Evolutionary conservation across 495 filamentous ascomycete genomes (phyloP), one percentile per base, ranked within the genome.

Genomic region (Hypomontagnella monticulosa): DNA sequence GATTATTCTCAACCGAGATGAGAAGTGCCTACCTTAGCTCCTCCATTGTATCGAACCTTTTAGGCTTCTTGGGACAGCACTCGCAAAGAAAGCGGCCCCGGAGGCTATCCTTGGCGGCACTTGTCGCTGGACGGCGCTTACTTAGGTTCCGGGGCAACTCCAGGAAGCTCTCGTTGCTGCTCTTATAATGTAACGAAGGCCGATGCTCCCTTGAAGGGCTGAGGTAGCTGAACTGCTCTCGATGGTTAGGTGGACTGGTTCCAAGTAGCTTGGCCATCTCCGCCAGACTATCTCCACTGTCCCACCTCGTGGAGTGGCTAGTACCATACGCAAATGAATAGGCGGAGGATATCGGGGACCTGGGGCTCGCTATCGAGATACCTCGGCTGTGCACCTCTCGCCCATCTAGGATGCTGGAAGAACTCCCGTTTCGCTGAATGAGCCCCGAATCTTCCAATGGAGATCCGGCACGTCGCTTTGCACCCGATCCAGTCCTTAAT

Each of bases 51-150:
- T 91, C 85, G 63, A 95, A 96, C 53, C 89, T 91, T 68, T 91
- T 92, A 1, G 92, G 92, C 64, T 91, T 91, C 75, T 94, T 91
- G 0, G 91, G 91, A 77, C 92, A 96, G 71, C 92, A 96, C 63
- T 91, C 88, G 72, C 92, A 96, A 16, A 93, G 87, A 62, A 74
- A 69, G 4, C 15, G 19, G 1, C 54, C 59, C 2, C 14, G 36
- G 8, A 43, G 36, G 12, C n/a, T 34, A 9, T 40, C 40, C 2
- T 41, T 40, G 3, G 50, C 12, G 18, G 53, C 20, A 16, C 33
- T 36, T 2, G 23, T 68, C 40, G 47, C 12, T 14, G 65, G 47
- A 0, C 52, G 41, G 16, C 53, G 59, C 18, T 56, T 61, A 5
- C 59, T 68, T 38, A 63, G 9, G 3, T 53, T 66, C 37, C 69